phyloP scores from a whole-genome alignment of 371 early-diverging fungal genomes.

The Thermomucor indicae-seudaticae region DNA sequence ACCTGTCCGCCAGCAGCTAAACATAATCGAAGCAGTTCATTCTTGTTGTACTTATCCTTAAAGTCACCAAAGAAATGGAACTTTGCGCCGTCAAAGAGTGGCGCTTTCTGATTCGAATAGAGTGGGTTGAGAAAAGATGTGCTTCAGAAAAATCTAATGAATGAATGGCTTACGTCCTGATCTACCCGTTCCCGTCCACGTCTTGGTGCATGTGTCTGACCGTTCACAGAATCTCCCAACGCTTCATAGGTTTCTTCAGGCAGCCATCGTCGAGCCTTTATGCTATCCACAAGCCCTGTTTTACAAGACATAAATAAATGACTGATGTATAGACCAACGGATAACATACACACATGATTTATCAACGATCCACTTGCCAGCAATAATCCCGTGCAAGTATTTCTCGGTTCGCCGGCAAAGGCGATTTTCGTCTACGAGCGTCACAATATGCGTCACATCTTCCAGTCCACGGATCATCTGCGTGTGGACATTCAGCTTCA shows the following conservation, averaged over 20 bases:
- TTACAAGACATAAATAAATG: not conserved
- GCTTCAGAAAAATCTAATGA: too few species aligned
- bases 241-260: conserved; percentile 29
- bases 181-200: conserved; percentile 15
- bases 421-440: conserved; percentile 21
- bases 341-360: conserved; percentile 21
- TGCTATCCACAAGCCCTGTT: conserved; percentile 31
- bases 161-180: not conserved
- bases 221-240: conserved; percentile 25
- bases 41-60: conserved; percentile 20
- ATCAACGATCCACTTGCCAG: conserved; percentile 39
- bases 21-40: conserved; percentile 19
- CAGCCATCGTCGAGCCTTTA: conserved; percentile 22
- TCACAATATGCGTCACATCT: conserved; percentile 29
- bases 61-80: conserved; percentile 30
- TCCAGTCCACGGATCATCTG: conserved; percentile 12
- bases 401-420: conserved; percentile 31
- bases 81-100: conserved; percentile 17
- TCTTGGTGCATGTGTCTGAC: conserved; percentile 23
- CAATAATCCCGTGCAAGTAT: conserved; percentile 27
- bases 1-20: conserved; percentile 22
- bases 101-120: not conserved
- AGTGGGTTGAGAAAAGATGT: too few species aligned
- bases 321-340: not conserved
- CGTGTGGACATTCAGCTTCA: not conserved